These are phyloP conservation scores for Aspergillus amoenus DNA, from an alignment of 2,329 filamentous ascomycete genomes.

Conservation along the genomic window DNA sequence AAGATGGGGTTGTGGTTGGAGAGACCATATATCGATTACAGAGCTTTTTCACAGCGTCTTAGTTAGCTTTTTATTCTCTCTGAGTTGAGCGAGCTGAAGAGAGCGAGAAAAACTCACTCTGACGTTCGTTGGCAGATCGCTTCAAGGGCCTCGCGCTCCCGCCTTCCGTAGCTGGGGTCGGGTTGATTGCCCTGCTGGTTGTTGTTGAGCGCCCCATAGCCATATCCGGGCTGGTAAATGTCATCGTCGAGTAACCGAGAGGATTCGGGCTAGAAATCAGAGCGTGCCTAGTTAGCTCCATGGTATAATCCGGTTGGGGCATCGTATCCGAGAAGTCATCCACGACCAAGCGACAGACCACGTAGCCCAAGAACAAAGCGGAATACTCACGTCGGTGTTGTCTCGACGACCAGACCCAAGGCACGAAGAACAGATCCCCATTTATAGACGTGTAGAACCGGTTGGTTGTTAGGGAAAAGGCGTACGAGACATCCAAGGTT, in stretches of 20 bases:
- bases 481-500: constrained; percentile 14
- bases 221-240: constrained; percentile 45
- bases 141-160: constrained; percentile 46
- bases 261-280: constrained; percentile 36
- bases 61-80: neutral
- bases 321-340: neutral
- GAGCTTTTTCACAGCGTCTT: constrained; percentile 27
- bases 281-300: constrained; percentile 4
- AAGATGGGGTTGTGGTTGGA: constrained; percentile 43
- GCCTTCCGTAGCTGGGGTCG: constrained; percentile 43
- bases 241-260: constrained; percentile 47
- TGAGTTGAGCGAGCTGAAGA: neutral
- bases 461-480: constrained; percentile 6
- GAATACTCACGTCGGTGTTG: constrained; percentile 34
- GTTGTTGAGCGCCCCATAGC: constrained; percentile 42
- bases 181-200: constrained; percentile 37
- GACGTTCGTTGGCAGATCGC: constrained; percentile 48
- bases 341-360: neutral
- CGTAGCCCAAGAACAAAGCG: neutral
- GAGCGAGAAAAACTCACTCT: constrained; percentile 35
- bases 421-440: constrained; percentile 48
- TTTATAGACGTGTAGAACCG: constrained; percentile 25
- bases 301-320: neutral
- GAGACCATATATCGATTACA: constrained; percentile 47
- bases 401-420: constrained; percentile 40